A percentile compares a stretch with the other conserved stretches of the same genome.
These are phyloP conservation scores for Fusarium nematophilum DNA, from an alignment of 2,329 filamentous ascomycete species.

Conservation along the genomic window DNA sequence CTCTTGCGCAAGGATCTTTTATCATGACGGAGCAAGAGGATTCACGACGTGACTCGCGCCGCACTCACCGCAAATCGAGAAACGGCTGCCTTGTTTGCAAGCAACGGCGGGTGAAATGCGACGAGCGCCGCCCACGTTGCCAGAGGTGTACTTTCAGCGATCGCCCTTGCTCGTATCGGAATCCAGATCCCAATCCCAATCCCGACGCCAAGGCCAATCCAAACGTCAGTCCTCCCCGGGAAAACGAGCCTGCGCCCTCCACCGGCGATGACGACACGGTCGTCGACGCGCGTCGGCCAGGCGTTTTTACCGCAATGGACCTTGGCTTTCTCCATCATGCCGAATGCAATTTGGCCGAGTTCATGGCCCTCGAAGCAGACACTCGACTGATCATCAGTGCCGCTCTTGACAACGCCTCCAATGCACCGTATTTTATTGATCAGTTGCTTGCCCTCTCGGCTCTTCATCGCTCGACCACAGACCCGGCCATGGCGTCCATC, in stretches of 20 bases:
- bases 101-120: slow-evolving; percentile 46
- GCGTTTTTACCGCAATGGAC: no score
- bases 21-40: no score
- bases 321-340: no score
- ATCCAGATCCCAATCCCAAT: slow-evolving; percentile 22
- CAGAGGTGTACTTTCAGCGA: slow-evolving; percentile 43
- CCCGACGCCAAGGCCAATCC: slow-evolving; percentile 1
- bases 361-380: background rate
- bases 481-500: slow-evolving; percentile 3
- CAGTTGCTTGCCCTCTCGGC: slow-evolving; percentile 53
- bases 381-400: background rate
- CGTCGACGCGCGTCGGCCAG: no score
- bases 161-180: slow-evolving; percentile 41
- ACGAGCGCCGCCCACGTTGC: slow-evolving; percentile 47
- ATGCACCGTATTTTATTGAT: background rate
- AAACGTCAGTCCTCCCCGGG: no score
- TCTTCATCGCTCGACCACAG: slow-evolving; percentile 49
- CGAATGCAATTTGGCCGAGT: background rate
- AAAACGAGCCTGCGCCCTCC: no score
- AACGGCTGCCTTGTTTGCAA: slow-evolving; percentile 44
- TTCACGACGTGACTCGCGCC: no score
- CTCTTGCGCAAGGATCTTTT: no score
- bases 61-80: slow-evolving; percentile 40
- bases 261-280: no score
- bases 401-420: background rate